These are phyloP conservation scores for Lactarius hatsudake DNA, from an alignment of 768 basidiomycete species.

Conservation along the genomic window DNA sequence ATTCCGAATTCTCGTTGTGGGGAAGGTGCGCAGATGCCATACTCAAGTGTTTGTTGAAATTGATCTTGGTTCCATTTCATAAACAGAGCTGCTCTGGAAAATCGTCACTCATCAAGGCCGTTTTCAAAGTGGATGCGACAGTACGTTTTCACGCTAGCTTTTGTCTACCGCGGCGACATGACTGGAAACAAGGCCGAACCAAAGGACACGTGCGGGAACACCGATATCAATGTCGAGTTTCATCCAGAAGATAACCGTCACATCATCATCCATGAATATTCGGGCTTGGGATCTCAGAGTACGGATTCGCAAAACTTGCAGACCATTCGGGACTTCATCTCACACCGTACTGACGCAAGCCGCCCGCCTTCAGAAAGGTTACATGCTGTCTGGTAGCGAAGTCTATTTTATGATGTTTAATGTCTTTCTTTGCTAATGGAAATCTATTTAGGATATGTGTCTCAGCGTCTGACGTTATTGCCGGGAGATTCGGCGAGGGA, in stretches of 20 bases:
- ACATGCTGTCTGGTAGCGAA: constrained; percentile 9
- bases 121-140: not conserved
- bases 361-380: constrained; percentile 1
- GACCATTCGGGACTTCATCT: constrained; percentile 1
- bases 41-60: too few species aligned
- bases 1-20: too few species aligned
- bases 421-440: not conserved
- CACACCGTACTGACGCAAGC: not conserved
- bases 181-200: not conserved
- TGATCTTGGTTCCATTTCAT: too few species aligned
- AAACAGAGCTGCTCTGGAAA: too few species aligned
- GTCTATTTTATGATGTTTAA: not conserved
- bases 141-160: not conserved
- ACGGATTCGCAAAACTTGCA: not conserved
- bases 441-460: constrained; percentile 2
- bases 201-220: too few species aligned
- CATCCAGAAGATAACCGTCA: not conserved
- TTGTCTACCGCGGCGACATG: not conserved
- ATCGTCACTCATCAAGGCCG: too few species aligned
- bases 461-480: not conserved
- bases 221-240: not conserved
- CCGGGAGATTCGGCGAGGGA: not conserved
- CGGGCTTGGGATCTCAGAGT: not conserved
- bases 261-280: constrained; percentile 6
- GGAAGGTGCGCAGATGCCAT: not conserved